Percentiles rank a stretch among this genome's conserved stretches.
phyloP scores from a whole-genome alignment of 306 rosid genomes.

The Corylus heterophylla region DNA sequence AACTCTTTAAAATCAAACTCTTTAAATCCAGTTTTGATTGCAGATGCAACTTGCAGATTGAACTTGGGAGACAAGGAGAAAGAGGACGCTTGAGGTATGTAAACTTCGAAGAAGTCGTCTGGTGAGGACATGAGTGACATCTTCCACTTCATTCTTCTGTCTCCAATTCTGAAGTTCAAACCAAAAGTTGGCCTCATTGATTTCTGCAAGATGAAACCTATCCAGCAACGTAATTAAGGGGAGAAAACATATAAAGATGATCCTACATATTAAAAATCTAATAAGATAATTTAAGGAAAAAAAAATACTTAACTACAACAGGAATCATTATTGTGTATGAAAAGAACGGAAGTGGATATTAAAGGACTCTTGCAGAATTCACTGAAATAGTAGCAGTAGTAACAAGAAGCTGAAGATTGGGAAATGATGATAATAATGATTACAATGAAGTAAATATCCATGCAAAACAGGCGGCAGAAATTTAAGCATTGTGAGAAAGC shows the following conservation, averaged over 20 bases:
- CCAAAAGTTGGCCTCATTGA: constrained; percentile 18
- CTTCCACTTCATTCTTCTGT: constrained; percentile 7
- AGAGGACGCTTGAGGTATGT: constrained; percentile 8
- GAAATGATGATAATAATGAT: constrained; percentile 20
- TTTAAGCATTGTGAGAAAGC: constrained; percentile 16
- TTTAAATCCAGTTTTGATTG: constrained; percentile 2
- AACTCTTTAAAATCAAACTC: constrained; percentile 24
- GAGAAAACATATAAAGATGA: background rate
- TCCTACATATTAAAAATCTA: constrained; percentile 11
- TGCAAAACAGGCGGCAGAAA: constrained; percentile 22
- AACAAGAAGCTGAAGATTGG: constrained; percentile 17
- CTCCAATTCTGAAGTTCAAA: constrained; percentile 22
- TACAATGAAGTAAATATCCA: constrained; percentile 30
- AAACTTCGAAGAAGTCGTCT: constrained; percentile 11
- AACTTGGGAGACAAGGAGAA: constrained; percentile 19
- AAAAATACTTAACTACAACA: background rate
- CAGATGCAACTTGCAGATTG: constrained; percentile 12
- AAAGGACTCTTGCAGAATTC: constrained; percentile 6
- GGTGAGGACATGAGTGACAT: background rate
- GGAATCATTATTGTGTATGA: background rate
- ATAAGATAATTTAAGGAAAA: background rate
- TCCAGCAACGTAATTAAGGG: constrained; percentile 23
- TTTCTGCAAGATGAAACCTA: constrained; percentile 37
- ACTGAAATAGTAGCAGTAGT: constrained; percentile 3
- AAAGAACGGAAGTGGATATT: constrained; percentile 7